Percentiles rank a stretch among this genome's conserved stretches.
phyloP scores from a whole-genome alignment of 163 green algal species.

The Volvox carteri region DNA sequence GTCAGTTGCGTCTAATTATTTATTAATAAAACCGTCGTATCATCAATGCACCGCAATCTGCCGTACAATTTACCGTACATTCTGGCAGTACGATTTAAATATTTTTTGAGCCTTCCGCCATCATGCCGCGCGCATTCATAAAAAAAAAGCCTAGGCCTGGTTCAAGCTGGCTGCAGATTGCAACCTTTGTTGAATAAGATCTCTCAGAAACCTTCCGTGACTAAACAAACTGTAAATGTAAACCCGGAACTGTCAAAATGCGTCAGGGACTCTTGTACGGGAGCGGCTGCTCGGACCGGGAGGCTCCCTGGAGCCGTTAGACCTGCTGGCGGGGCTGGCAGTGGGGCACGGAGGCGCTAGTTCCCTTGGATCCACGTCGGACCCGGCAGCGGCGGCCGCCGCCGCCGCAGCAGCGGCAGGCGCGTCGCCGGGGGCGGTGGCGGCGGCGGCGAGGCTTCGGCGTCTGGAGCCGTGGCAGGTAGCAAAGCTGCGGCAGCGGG shows the following conservation, averaged over 20 bases:
- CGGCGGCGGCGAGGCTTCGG: background rate
- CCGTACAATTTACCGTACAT: no score
- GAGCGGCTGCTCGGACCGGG: slow-evolving; percentile 64
- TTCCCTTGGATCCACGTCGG: background rate
- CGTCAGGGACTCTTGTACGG: slow-evolving; percentile 47
- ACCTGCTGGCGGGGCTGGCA: slow-evolving; percentile 64
- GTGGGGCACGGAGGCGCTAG: background rate
- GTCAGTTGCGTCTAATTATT: slow-evolving; percentile 60
- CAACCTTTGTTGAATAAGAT: no score
- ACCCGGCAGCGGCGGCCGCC: background rate
- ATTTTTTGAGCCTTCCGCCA: no score
- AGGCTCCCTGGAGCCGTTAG: slow-evolving; percentile 66
- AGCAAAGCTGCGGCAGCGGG: background rate
- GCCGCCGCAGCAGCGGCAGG: background rate
- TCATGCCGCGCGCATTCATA: no score
- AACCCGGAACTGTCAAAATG: background rate
- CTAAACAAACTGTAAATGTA: no score
- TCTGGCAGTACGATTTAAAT: no score
- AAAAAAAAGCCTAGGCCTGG: no score
- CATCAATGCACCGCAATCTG: no score
- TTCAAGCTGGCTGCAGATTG: no score
- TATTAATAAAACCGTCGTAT: no score
- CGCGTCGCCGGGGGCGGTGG: background rate
- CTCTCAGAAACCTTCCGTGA: no score
- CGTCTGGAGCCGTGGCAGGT: background rate